Percentiles rank a stretch among this genome's conserved stretches.
These are phyloP conservation scores for Mycothermus thermophilus DNA, from an alignment of 495 filamentous ascomycete genomes.

Conservation along the genomic window DNA sequence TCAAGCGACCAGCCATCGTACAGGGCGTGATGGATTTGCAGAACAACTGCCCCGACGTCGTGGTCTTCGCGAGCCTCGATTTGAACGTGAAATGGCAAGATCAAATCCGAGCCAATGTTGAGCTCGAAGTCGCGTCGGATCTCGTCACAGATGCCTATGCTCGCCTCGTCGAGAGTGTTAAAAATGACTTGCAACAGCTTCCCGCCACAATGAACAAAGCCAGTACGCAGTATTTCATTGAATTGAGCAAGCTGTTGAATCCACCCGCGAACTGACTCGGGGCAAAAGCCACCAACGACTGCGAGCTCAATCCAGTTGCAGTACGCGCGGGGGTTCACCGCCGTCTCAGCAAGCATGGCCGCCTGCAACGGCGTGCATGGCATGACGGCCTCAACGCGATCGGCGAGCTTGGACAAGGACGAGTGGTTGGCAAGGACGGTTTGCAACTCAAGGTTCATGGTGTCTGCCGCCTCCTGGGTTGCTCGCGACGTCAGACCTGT, in stretches of 20 bases:
- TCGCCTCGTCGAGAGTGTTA: slow-evolving; percentile 27
- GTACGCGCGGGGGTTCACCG: slow-evolving; percentile 41
- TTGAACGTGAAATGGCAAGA: slow-evolving; percentile 45
- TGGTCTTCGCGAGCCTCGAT: slow-evolving; percentile 18
- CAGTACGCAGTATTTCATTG: slow-evolving; percentile 57
- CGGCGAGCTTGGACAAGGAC: slow-evolving; percentile 3
- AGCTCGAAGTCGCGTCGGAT: slow-evolving; percentile 15
- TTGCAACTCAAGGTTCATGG: too few species aligned
- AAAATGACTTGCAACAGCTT: slow-evolving; percentile 51
- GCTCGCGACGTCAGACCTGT: too few species aligned
- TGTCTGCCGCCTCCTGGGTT: too few species aligned
- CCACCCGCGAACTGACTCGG: slow-evolving; percentile 25
- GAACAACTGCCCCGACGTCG: slow-evolving; percentile 15
- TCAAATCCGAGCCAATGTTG: slow-evolving; percentile 25
- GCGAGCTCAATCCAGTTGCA: slow-evolving; percentile 60
- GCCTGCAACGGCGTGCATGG: slow-evolving; percentile 56
- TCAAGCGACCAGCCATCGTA: slow-evolving; percentile 84
- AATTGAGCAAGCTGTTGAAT: slow-evolving; percentile 34
- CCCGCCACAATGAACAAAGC: slow-evolving; percentile 42
- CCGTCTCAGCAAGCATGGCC: slow-evolving; percentile 65
- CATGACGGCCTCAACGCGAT: slow-evolving; percentile 38
- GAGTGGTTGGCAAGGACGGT: neutral
- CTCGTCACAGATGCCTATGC: slow-evolving; percentile 21
- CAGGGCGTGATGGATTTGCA: slow-evolving; percentile 59
- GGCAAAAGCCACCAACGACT: slow-evolving; percentile 21